Percentiles rank a stretch among this genome's conserved stretches.
These are phyloP conservation scores for Pistacia integerrima DNA, from an alignment of 345 rosid genomes.

Conservation along the genomic window DNA sequence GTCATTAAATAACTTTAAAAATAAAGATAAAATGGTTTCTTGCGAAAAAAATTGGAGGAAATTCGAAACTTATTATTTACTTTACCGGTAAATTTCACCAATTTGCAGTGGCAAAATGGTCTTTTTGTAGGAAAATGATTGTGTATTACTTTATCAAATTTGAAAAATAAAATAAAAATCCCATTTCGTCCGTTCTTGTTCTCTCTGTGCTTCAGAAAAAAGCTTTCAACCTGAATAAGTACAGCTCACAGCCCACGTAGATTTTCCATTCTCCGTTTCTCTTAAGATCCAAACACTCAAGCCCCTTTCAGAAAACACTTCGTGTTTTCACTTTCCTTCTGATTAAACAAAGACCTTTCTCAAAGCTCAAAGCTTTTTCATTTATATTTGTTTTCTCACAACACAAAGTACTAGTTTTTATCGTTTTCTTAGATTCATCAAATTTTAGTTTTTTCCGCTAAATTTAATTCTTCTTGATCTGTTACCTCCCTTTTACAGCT, in stretches of 20 bases:
- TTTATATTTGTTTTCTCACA: neutral
- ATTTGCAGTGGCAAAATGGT: conserved; percentile 17
- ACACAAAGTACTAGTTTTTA: conserved; percentile 15
- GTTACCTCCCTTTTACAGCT: conserved; percentile 27
- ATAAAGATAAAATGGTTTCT: no score
- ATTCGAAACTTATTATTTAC: no score
- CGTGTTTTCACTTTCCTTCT: conserved; percentile 7
- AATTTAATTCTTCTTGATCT: conserved; percentile 12
- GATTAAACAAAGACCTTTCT: neutral
- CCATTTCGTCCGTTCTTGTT: neutral
- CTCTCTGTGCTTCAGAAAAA: conserved; percentile 4
- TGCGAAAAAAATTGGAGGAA: no score
- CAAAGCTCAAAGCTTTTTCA: neutral
- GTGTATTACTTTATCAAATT: conserved; percentile 10
- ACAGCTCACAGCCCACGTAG: conserved; percentile 12
- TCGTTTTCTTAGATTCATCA: conserved; percentile 34
- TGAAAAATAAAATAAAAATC: neutral
- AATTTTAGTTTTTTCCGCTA: conserved; percentile 20
- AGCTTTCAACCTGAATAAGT: conserved; percentile 10
- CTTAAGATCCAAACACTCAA: conserved; percentile 30
- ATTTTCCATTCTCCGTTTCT: neutral
- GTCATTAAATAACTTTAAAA: no score
- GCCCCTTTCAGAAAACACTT: neutral
- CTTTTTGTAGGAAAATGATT: neutral
- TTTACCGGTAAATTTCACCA: neutral